Conservation (phyloP, 441 rosid species). For the Arabidopsis lyrata region DNA sequence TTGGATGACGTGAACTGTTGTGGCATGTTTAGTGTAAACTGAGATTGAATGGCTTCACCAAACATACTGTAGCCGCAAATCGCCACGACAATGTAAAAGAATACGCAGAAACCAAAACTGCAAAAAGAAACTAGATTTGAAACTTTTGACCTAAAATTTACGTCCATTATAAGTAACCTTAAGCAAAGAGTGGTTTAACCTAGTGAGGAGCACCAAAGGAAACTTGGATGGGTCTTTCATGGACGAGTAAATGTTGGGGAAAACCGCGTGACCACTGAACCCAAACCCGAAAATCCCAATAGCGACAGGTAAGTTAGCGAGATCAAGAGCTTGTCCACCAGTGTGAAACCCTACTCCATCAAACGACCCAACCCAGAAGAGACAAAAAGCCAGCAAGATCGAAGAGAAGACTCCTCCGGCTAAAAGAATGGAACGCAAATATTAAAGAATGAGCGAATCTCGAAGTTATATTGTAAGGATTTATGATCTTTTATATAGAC, state of each 20-base stretch:
- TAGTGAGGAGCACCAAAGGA: slow-evolving; percentile 54
- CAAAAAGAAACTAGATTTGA: slow-evolving; percentile 21
- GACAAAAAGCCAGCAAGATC: slow-evolving; percentile 63
- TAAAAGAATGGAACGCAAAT: slow-evolving; percentile 32
- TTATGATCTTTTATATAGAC: background rate
- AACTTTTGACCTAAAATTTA: background rate
- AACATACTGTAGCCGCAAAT: slow-evolving; percentile 74
- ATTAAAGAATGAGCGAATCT: slow-evolving; percentile 2
- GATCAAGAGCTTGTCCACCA: slow-evolving; percentile 57
- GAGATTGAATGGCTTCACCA: slow-evolving; percentile 75
- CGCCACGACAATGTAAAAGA: slow-evolving; percentile 61
- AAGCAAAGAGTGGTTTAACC: slow-evolving; percentile 46
- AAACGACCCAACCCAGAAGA: slow-evolving; percentile 74
- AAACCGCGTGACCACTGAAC: slow-evolving; percentile 73
- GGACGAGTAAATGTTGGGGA: slow-evolving; percentile 78
- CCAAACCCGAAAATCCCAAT: slow-evolving; percentile 74
- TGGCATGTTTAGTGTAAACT: slow-evolving; percentile 88
- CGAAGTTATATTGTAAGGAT: background rate
- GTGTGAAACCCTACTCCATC: slow-evolving; percentile 72
- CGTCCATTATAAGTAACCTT: slow-evolving; percentile 19
- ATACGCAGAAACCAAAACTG: slow-evolving; percentile 68
- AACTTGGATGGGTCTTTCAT: slow-evolving; percentile 72
- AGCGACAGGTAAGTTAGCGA: slow-evolving; percentile 67
- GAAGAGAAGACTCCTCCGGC: slow-evolving; percentile 87
- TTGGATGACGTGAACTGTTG: slow-evolving; percentile 60